Base-by-base conservation (phyloP, 805 yeast genomes). In the Ogataea trehaloabstinens region DNA sequence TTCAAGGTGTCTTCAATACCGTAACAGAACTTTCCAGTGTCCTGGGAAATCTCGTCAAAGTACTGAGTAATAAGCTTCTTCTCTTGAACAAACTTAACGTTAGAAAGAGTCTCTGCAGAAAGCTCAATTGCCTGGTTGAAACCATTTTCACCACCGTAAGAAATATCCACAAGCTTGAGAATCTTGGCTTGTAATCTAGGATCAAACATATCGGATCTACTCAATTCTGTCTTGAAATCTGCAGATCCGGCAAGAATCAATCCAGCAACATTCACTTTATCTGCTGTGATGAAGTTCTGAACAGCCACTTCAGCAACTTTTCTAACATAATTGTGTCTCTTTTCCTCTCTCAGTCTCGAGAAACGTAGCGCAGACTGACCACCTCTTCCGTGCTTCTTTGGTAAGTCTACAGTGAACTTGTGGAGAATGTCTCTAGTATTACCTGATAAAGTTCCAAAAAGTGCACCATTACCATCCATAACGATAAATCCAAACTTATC, bases 351-450 rank as follows among this genome's bases (percentile, higher is more conserved):
- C 66, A 93, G 76, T 76, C 99, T 90, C 19, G 97, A 83, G 74
- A 93, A 93, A 87, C 99, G 98, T 54, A 93, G 64, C 31, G 99
- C 99, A 47, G 99, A 93, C 73, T 93, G 99, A 84, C 99, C 99
- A 85, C 99, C 99, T 78, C 99, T 85, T 60, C 99, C 99, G 75
- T 93, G 99, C 87, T 93, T 93, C 74, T 93, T 93, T 56, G 99
- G 99, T 56, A 93, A 74, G 67, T 93, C 99, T 40, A 93, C 99
- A 2, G 89, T 85, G 69, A 93, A 93, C 68, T 93, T 93, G 68
- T 91, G 96, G 60, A 93, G 73, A 31, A 93, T 87, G 47, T 93
- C 96, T 73, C 99, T 84, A 33, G 96, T 90, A 71, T 93, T 93
- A 64, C 99, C 99, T 31, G 95, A 81, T 40, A 93, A 80, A 15